A percentile compares a stretch with the other conserved stretches of the same genome.
phyloP scores from a whole-genome alignment of 768 basidiomycete species.

The Trametes cinnabarina region DNA sequence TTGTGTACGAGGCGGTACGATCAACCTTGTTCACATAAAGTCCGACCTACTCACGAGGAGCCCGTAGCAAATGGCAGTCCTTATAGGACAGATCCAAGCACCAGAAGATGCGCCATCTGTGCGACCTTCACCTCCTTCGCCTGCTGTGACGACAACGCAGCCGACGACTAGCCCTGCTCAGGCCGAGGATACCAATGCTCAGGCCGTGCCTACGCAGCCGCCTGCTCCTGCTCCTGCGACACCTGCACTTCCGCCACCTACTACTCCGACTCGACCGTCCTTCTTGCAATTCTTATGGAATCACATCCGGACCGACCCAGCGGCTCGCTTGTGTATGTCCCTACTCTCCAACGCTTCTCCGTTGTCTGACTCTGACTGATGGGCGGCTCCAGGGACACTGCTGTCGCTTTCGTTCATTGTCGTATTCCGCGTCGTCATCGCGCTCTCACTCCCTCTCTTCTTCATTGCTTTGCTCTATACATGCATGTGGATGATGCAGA shows the following conservation, averaged over 20 bases:
- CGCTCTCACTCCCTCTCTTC: conserved; percentile 60
- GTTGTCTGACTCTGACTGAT: neutral
- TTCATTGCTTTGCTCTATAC: conserved; percentile 72
- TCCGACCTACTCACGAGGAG: neutral
- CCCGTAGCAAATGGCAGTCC: conserved; percentile 74
- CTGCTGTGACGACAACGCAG: conserved; percentile 21
- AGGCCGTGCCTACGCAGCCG: conserved; percentile 15
- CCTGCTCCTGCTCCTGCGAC: conserved; percentile 6
- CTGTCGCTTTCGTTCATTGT: conserved; percentile 68
- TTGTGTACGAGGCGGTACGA: conserved; percentile 79
- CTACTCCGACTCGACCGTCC: conserved; percentile 22
- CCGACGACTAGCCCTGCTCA: conserved; percentile 12
- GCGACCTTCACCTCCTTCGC: conserved; percentile 21
- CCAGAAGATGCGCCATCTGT: conserved; percentile 55
- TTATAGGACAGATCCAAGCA: conserved; percentile 80
- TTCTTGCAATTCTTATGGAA: conserved; percentile 53
- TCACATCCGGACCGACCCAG: conserved; percentile 65
- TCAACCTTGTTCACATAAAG: conserved; percentile 9
- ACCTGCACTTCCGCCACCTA: conserved; percentile 23
- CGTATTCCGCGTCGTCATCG: conserved; percentile 71
- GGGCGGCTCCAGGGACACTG: conserved; percentile 50
- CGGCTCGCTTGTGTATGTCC: conserved; percentile 69
- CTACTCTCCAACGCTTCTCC: too few species aligned
- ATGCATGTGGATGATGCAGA: conserved; percentile 83
- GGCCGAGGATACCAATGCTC: neutral